phyloP scores from a whole-genome alignment of 306 rosid genomes.

The Rosa lucieae region DNA sequence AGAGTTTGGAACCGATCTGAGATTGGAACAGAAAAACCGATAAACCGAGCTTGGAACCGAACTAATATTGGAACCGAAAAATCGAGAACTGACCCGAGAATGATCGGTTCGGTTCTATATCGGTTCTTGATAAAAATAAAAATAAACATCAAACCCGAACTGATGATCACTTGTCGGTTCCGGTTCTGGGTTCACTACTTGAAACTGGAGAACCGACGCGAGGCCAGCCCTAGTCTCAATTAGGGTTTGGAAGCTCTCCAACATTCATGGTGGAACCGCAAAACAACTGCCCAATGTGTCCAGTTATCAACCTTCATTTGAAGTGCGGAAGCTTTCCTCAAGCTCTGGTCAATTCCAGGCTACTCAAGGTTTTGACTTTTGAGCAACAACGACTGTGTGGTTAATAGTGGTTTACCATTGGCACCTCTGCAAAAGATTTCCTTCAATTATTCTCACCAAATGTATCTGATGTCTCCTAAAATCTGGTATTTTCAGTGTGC shows the following conservation, averaged over 20 bases:
- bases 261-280: slow-evolving; percentile 33
- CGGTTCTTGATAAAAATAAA: too few species aligned
- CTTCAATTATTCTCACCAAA: slow-evolving; percentile 35
- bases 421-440: slow-evolving; percentile 27
- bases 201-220: too few species aligned
- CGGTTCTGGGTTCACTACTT: too few species aligned
- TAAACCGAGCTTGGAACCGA: too few species aligned
- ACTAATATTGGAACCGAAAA: too few species aligned
- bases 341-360: slow-evolving; percentile 33
- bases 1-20: too few species aligned
- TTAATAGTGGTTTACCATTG: slow-evolving; percentile 34
- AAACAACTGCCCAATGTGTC: slow-evolving; percentile 43
- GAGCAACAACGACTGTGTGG: slow-evolving; percentile 20
- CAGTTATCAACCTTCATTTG: slow-evolving; percentile 37
- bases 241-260: slow-evolving; percentile 26
- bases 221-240: slow-evolving; percentile 9
- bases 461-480: slow-evolving; percentile 27
- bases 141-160: too few species aligned
- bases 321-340: slow-evolving; percentile 43
- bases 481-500: slow-evolving; percentile 37
- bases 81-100: too few species aligned
- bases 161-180: too few species aligned
- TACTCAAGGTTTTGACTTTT: slow-evolving; percentile 18
- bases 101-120: too few species aligned
- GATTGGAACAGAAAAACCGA: too few species aligned